phyloP scores from a whole-genome alignment of 1,139 yeast species.

The Suhomyces anneliseae region DNA sequence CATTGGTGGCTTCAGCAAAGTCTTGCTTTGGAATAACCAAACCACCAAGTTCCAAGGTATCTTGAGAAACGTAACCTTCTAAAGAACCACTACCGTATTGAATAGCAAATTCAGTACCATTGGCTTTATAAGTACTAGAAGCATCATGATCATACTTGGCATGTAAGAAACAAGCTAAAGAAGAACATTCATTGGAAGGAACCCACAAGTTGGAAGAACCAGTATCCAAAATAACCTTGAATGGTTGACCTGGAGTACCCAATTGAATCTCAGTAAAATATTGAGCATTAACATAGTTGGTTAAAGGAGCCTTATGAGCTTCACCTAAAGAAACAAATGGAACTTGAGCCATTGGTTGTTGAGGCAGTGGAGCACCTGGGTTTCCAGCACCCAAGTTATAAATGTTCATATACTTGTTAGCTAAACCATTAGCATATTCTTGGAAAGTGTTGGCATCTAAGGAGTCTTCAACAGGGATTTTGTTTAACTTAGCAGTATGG shows the following conservation, averaged over 20 bases:
- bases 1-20: conserved; percentile 95
- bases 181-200: conserved; percentile 83
- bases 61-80: conserved; percentile 89
- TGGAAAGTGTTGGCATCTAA: conserved; percentile 58
- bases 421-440: conserved; percentile 68
- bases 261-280: conserved; percentile 85
- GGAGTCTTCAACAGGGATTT: conserved; percentile 61
- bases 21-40: conserved; percentile 82
- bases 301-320: conserved; percentile 67
- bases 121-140: conserved; percentile 78
- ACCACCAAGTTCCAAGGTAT: conserved; percentile 77
- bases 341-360: conserved; percentile 29
- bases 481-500: conserved; percentile 62
- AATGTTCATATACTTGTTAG: conserved; percentile 65
- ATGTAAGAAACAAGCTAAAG: conserved; percentile 94
- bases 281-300: conserved; percentile 93
- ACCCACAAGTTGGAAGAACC: conserved; percentile 98
- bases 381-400: conserved; percentile 42
- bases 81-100: conserved; percentile 91
- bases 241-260: conserved; percentile 91
- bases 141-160: conserved; percentile 79
- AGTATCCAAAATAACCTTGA: conserved; percentile 89
- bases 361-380: conserved; percentile 26
- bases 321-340: conserved; percentile 40
- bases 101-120: conserved; percentile 82